These are phyloP conservation scores for Syzygium syzygioides DNA, from an alignment of 441 rosid species.

Conservation along the genomic window DNA sequence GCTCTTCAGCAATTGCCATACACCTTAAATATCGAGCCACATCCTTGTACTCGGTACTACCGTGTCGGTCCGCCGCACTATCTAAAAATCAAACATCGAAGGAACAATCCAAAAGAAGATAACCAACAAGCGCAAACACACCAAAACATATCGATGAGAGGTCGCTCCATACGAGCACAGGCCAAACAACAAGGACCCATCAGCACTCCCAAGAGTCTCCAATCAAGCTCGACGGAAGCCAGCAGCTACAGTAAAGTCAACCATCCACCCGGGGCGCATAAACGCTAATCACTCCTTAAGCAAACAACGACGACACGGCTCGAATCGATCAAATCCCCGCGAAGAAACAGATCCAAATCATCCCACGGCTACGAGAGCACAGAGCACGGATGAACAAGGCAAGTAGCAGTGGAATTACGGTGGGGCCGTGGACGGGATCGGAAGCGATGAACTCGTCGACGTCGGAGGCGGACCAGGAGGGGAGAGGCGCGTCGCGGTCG, in stretches of 20 bases:
- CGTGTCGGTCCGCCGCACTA: not conserved
- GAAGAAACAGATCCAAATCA: not conserved
- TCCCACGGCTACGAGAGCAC: not conserved
- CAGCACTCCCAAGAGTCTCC: not conserved
- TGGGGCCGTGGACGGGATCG: conserved; percentile 79
- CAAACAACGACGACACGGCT: not conserved
- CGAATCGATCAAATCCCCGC: not conserved
- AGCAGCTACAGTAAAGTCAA: not conserved
- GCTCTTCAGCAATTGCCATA: not conserved
- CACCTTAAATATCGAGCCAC: not conserved
- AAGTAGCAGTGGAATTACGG: conserved; percentile 24
- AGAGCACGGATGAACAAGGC: no score
- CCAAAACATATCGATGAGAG: not conserved
- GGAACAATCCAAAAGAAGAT: not conserved
- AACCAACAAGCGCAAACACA: not conserved
- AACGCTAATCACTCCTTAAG: not conserved
- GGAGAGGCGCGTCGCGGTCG: conserved; percentile 51
- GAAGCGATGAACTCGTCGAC: conserved; percentile 78
- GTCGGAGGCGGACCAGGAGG: conserved; percentile 80
- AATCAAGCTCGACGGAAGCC: not conserved
- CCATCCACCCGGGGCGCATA: not conserved
- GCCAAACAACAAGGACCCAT: not conserved
- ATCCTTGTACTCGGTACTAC: not conserved
- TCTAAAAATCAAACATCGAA: not conserved
- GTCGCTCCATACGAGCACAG: not conserved